Base-by-base conservation (phyloP, 176 grass and related monocot genomes). In the Rhynchospora tenuis region DNA sequence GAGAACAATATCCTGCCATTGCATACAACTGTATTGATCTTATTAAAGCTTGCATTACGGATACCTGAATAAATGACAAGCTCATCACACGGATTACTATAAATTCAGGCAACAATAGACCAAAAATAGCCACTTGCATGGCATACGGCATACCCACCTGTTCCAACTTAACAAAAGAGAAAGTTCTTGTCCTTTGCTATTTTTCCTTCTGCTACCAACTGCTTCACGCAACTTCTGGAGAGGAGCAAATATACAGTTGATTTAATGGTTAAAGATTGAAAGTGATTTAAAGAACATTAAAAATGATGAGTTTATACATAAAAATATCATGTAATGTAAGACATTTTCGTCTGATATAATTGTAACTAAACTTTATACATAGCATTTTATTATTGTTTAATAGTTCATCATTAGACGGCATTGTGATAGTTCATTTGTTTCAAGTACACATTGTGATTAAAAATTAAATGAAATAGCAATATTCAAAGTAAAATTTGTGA, bases 111-210 rank as follows among this genome's bases (percentile, higher is more conserved):
- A 2, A 55, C 50, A 66, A 48, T 2, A 82, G n/a, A 65, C 68
- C 44, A 31, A 29, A 19, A 14, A 31, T 51, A 29, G 54, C 80
- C 7, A 81, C 79, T 82, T 66, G 59, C 22, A 26, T 13, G 17
- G 17, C 59, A 59, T 79, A 59, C 79, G 6, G 38, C 13, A 50
- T 66, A 23, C 78, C 1, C 12, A 66, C 61, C 80, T 48, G 15
- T 55, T 52, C 14, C 63, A 67, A 82, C 9, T 82, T 28, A 54
- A 82, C 26, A 68, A 82, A 63, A 44, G 4, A 82, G 64, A 66
- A 51, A 3, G 58, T 16, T 82, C 20, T 65, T 29, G 59, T 82
- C 79, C n/a, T 82, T 65, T 65, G 57, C 61, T 60, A 78, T 17
- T 54, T 51, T 27, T 55, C 12, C 4, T 27, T 55, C 2, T 27